These are phyloP conservation scores for Diaporthe helianthi DNA, from an alignment of 2,329 filamentous ascomycete species.

Conservation along the genomic window DNA sequence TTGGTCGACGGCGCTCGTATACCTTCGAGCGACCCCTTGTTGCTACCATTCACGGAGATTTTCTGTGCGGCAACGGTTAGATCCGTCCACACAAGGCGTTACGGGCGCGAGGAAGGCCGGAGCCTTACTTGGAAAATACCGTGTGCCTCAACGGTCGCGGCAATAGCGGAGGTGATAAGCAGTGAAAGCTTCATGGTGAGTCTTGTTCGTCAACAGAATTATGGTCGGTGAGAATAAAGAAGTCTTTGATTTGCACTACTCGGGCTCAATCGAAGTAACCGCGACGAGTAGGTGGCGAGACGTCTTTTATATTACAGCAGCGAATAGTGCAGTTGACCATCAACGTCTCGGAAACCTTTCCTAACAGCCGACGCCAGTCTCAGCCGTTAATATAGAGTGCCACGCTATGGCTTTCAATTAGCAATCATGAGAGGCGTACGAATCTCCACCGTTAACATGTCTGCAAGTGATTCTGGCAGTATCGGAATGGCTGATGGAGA, in stretches of 20 bases:
- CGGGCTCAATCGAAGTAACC: background rate
- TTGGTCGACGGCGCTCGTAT: slow-evolving; percentile 59
- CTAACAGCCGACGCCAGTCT: slow-evolving; percentile 11
- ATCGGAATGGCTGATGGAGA: slow-evolving; percentile 17
- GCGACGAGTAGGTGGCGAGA: background rate
- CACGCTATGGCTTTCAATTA: background rate
- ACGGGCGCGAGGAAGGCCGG: background rate
- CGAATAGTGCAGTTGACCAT: background rate
- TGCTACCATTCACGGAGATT: slow-evolving; percentile 55
- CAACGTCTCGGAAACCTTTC: slow-evolving; percentile 10
- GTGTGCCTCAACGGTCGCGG: slow-evolving; percentile 49
- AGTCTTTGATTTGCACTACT: background rate
- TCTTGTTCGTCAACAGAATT: background rate
- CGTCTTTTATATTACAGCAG: slow-evolving; percentile 1
- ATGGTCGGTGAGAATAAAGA: background rate
- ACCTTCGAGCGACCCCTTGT: slow-evolving; percentile 52
- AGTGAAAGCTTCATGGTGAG: slow-evolving; percentile 48
- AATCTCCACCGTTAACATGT: background rate
- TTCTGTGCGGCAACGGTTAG: slow-evolving; percentile 40
- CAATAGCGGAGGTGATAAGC: slow-evolving; percentile 43
- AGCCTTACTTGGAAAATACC: slow-evolving; percentile 51
- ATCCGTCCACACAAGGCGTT: background rate
- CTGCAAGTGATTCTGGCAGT: slow-evolving; percentile 13
- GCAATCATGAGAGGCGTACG: slow-evolving; percentile 1
- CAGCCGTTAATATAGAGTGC: slow-evolving; percentile 10